Percentiles rank a stretch among this genome's conserved stretches.
Evolutionary conservation across 2,329 filamentous ascomycete species (phyloP).

Genomic region (Colletotrichum sp.): DNA sequence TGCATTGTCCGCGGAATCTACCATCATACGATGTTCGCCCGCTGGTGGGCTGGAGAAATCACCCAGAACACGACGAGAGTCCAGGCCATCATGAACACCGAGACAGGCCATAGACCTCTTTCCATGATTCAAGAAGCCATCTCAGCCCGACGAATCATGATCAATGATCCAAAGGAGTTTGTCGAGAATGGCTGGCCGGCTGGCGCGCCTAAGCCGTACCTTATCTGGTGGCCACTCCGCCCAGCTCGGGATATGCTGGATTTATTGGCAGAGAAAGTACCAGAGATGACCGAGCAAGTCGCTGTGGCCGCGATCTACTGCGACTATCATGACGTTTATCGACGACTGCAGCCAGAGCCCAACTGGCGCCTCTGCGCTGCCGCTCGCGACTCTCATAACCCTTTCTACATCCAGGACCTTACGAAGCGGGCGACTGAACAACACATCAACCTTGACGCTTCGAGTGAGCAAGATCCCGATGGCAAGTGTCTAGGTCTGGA

Average conservation of each 20-base stretch:
- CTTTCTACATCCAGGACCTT: neutral
- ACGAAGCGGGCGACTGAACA: neutral
- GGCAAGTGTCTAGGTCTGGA: neutral
- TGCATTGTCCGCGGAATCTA: constrained; percentile 38
- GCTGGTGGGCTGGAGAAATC: constrained; percentile 27
- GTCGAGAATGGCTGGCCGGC: neutral
- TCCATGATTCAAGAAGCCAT: neutral
- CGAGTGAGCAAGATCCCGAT: neutral
- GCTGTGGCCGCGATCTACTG: neutral
- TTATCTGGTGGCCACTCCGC: neutral
- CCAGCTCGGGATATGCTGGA: neutral
- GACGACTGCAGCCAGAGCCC: neutral
- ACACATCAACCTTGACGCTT: neutral
- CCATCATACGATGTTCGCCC: constrained; percentile 38
- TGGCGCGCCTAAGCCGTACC: neutral
- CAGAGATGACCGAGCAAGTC: neutral
- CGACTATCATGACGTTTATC: neutral
- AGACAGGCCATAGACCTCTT: neutral
- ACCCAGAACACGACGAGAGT: neutral
- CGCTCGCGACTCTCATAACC: neutral
- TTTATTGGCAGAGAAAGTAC: fast-evolving
- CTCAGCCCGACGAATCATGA: neutral
- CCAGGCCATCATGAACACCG: neutral
- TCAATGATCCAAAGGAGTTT: neutral
- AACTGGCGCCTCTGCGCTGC: neutral